Evolutionary conservation across 352 stramenopile species (phyloP), one percentile per base, ranked within the genome.

Genomic region (Pythium aquatile): DNA sequence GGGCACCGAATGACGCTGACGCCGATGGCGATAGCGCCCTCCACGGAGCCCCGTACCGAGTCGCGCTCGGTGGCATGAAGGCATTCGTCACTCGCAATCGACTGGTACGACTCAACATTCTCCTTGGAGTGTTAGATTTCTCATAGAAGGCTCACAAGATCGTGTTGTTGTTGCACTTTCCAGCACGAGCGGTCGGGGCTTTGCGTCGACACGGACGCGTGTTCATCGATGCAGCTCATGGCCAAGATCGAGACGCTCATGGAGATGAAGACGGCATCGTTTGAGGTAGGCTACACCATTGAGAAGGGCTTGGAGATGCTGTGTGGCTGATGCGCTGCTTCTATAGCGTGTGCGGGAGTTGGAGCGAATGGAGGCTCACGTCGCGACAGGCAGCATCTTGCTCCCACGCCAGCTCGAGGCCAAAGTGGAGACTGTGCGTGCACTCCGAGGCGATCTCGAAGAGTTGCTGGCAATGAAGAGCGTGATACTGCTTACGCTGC

Each of bases 61-160:
- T 69, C 2, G 59, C 73, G 5, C 61, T 85, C 5, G 76, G 79
- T 55, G 69, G 73, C 0, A n/a, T 81, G 49, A 69, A 75, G 54
- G 66, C 65, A 1, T 81, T 85, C 51, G 73, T 76, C n/a, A 30
- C 68, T 53, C 75, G 73, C 44, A 69, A 83, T 40, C 48, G 71
- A 61, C 56, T 85, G 35, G 59, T 74, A 42, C 5, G 63, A 40
- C 14, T 54, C 33, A 39, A 5, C 28, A 16, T 56, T n/a, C 14
- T 54, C 2, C 4, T 37, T 8, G 9, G 54, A 16, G 3, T 17
- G 20, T 37, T 8, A 4, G 54, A 16, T 5, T 17, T 14, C 11
- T 39, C 2, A 14, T 37, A 1, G 0, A 11, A 2, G 33, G 24
- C 48, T 47, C 16, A 46, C 11, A 20, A n/a, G 29, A 32, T 30